A percentile compares a stretch with the other conserved stretches of the same genome.
Evolutionary conservation across 208 protist species (phyloP).

Genomic region (Trypanosoma scelopori): DNA sequence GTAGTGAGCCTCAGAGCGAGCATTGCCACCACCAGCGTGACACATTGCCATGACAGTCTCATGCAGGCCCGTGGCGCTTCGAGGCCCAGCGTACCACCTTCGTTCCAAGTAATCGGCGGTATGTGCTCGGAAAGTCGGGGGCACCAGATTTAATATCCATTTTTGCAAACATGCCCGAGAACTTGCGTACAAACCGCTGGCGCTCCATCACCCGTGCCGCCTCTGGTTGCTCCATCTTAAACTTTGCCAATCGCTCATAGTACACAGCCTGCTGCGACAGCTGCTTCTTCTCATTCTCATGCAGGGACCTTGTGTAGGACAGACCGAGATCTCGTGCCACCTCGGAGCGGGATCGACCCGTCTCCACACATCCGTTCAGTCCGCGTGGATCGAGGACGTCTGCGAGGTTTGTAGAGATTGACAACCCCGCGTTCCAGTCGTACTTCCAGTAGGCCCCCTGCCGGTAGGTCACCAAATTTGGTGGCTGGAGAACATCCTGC

Average conservation of each 20-base stretch:
- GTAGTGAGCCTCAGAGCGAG: not conserved
- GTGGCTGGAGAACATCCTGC: slow-evolving; percentile 86
- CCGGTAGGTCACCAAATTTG: slow-evolving; percentile 84
- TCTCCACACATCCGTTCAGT: slow-evolving; percentile 90
- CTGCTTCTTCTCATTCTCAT: slow-evolving; percentile 90
- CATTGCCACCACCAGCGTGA: slow-evolving; percentile 5
- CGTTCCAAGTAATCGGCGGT: slow-evolving; percentile 81
- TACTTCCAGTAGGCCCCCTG: slow-evolving; percentile 88
- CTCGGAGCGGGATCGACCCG: slow-evolving; percentile 85
- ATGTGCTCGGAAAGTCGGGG: slow-evolving; percentile 88
- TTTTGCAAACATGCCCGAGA: slow-evolving; percentile 90
- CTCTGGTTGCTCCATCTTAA: slow-evolving; percentile 91
- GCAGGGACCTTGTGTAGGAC: slow-evolving; percentile 85
- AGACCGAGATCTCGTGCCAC: slow-evolving; percentile 89
- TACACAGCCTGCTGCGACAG: slow-evolving; percentile 86
- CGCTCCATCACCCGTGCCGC: slow-evolving; percentile 82
- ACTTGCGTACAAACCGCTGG: slow-evolving; percentile 86
- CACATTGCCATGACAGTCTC: slow-evolving; percentile 21
- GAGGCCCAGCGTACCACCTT: slow-evolving; percentile 87
- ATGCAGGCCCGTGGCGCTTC: slow-evolving; percentile 89
- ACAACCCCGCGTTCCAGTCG: slow-evolving; percentile 88
- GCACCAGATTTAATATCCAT: slow-evolving; percentile 79
- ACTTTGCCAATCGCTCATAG: slow-evolving; percentile 88
- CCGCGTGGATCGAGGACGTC: slow-evolving; percentile 88
- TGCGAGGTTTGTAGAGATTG: slow-evolving; percentile 81